Evolutionary conservation across 352 stramenopile genomes (phyloP).

Genomic region (Phytophthora meadii): DNA sequence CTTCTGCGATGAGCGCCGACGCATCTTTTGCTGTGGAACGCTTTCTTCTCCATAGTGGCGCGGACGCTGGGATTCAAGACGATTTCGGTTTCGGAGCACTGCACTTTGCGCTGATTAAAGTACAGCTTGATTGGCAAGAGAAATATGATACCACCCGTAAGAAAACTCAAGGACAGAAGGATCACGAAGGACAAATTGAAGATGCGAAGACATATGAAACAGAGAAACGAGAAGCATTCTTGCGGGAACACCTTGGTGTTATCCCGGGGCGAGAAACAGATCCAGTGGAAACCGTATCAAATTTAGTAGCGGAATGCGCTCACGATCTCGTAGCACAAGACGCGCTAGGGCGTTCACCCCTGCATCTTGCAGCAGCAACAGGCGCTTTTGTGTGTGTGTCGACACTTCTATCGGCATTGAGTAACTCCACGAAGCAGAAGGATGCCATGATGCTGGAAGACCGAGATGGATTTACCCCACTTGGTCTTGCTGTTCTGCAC

Average conservation of each 20-base stretch:
- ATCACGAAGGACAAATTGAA: constrained; percentile 38
- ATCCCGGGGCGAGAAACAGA: constrained; percentile 61
- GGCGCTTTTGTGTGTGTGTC: constrained; percentile 80
- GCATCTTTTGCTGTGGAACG: constrained; percentile 84
- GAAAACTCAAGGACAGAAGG: constrained; percentile 31
- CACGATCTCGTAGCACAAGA: constrained; percentile 54
- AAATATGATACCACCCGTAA: constrained; percentile 50
- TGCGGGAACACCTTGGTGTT: constrained; percentile 37
- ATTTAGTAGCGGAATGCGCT: constrained; percentile 57
- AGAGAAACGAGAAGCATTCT: constrained; percentile 57
- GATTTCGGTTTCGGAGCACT: constrained; percentile 63
- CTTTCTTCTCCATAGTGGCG: constrained; percentile 64
- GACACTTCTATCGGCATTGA: constrained; percentile 51
- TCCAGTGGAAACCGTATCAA: constrained; percentile 81
- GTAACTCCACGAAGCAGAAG: constrained; percentile 32
- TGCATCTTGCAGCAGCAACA: constrained; percentile 77
- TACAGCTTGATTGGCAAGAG: constrained; percentile 73
- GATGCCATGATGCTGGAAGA: constrained; percentile 49
- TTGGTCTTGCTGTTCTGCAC: constrained; percentile 63
- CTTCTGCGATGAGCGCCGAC: constrained; percentile 66
- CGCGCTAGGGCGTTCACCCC: constrained; percentile 54
- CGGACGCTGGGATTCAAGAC: constrained; percentile 61
- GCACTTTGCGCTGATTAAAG: constrained; percentile 77
- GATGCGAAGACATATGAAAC: constrained; percentile 41
- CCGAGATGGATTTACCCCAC: constrained; percentile 54